Conservation (phyloP, 2,329 filamentous ascomycete species). For the Trichocomaceae sp. region DNA sequence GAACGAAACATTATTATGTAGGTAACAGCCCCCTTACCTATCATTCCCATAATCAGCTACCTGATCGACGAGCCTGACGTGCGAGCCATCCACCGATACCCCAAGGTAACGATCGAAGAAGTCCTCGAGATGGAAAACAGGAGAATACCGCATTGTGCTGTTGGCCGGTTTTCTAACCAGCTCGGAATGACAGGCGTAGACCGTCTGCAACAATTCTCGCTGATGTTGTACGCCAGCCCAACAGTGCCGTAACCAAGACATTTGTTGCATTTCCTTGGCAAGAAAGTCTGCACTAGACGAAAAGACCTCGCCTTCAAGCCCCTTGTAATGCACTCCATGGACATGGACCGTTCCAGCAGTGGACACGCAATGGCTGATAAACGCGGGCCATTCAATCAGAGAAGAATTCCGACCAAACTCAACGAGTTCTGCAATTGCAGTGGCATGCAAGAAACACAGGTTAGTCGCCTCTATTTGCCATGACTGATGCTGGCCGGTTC, state of each 20-base stretch:
- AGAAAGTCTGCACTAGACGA: conserved; percentile 64
- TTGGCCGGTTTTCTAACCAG: conserved; percentile 66
- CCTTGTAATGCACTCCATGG: conserved; percentile 73
- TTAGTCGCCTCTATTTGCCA: conserved; percentile 92
- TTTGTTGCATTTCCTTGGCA: conserved; percentile 70
- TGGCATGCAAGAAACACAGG: conserved; percentile 78
- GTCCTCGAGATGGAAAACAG: conserved; percentile 77
- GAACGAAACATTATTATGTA: neutral
- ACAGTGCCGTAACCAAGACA: conserved; percentile 65
- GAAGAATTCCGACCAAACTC: conserved; percentile 69
- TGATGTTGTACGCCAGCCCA: conserved; percentile 79
- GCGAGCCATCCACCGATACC: conserved; percentile 65
- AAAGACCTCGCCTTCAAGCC: conserved; percentile 56
- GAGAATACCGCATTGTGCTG: conserved; percentile 65
- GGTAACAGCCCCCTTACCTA: conserved; percentile 34
- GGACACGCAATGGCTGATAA: conserved; percentile 79
- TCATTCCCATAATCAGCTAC: conserved; percentile 53
- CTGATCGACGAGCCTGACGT: conserved; percentile 64
- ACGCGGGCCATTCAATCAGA: conserved; percentile 76
- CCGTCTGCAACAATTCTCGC: conserved; percentile 66
- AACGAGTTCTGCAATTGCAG: conserved; percentile 76
- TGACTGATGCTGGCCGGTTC: conserved; percentile 75
- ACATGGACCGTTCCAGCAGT: conserved; percentile 84
- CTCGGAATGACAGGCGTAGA: conserved; percentile 72
- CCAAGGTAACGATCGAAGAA: conserved; percentile 80